Percentiles rank a stretch among this genome's conserved stretches.
These are phyloP conservation scores for Coprinopsis cinerea DNA, from an alignment of 768 basidiomycete species.

Conservation along the genomic window DNA sequence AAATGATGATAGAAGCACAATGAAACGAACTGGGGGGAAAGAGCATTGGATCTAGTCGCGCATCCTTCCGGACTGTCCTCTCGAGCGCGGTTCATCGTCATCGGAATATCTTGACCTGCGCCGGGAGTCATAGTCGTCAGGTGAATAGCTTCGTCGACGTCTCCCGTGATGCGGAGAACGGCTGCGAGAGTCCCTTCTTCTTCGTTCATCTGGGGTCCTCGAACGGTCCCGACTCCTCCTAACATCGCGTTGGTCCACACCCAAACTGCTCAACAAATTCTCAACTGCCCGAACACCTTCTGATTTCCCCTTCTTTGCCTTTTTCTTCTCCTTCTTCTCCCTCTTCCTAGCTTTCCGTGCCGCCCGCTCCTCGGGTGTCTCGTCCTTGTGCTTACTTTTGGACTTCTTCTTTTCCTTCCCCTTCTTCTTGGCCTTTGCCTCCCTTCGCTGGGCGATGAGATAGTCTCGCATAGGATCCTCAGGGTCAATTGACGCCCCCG, in stretches of 20 bases:
- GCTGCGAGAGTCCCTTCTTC: constrained; percentile 13
- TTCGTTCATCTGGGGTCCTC: constrained; percentile 13
- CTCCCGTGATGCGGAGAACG: constrained; percentile 10
- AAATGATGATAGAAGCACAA: no score
- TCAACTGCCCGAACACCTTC: constrained; percentile 63
- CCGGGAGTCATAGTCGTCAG: constrained; percentile 10
- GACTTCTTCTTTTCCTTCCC: constrained; percentile 43
- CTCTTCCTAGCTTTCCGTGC: constrained; percentile 71
- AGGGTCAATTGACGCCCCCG: constrained; percentile 72
- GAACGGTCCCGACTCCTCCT: constrained; percentile 14
- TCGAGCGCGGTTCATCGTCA: constrained; percentile 10
- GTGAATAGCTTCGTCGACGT: constrained; percentile 20
- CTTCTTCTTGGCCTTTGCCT: constrained; percentile 66
- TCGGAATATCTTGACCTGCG: constrained; percentile 13
- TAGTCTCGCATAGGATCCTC: constrained; percentile 99
- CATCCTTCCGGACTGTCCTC: no score
- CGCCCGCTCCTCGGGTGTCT: constrained; percentile 74
- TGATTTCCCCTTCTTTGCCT: constrained; percentile 34
- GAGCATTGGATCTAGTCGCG: no score
- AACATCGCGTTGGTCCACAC: constrained; percentile 24
- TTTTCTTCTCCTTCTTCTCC: constrained; percentile 57
- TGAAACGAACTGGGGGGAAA: no score
- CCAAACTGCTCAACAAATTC: constrained; percentile 51
- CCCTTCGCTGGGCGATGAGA: constrained; percentile 66
- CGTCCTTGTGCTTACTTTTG: constrained; percentile 65